Base-by-base conservation (phyloP, 768 basidiomycete species). In the Crassisporium funariophilum region DNA sequence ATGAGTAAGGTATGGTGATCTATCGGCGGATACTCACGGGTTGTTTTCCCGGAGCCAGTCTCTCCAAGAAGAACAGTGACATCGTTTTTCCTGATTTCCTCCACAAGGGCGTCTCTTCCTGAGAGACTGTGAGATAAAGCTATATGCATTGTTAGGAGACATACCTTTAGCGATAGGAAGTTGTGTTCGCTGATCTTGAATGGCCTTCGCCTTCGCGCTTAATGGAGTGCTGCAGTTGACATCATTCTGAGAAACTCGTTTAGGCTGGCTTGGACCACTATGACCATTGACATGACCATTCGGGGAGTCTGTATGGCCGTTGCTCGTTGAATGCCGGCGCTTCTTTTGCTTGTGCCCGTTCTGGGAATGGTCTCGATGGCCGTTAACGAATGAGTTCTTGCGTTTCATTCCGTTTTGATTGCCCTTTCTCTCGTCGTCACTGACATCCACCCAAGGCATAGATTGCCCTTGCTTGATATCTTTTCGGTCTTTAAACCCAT, bases 11-110 rank as follows among this genome's bases (percentile, higher is more conserved):
- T 31, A 31, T 2, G 49, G 33, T 38, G 17, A 49, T 31, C 23
- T 16, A 7, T 33, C 20, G 10, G 20, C 24, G 5, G 41, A n/a
- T 36, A 84, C 92, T 60, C 66, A 95, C 95, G 95, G 40, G 97
- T 99, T 0, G 95, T 95, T 73, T 99, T 99, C 52, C 97, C 97
- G 15, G 94, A 97, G 9, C 97, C 97, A 0, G 97, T 98, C 69
- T 99, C 97, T 29, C 95, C 97, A 2, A 99, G 78, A 8, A 99
- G 79, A 35, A 98, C 83, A 1, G 86, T 89, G 5, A 92, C 86
- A 63, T 93, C 88, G 72, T 91, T 86, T 52, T 82, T 77, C 23
- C 69, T 66, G 42, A 95, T 84, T 64, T 85, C 85, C 47, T 80
- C 74, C 21, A 92, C 67, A 21, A 95, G 75, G 21, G 84, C 82